Conservation (phyloP, 805 yeast species). For the Starmerella tilneyi region DNA sequence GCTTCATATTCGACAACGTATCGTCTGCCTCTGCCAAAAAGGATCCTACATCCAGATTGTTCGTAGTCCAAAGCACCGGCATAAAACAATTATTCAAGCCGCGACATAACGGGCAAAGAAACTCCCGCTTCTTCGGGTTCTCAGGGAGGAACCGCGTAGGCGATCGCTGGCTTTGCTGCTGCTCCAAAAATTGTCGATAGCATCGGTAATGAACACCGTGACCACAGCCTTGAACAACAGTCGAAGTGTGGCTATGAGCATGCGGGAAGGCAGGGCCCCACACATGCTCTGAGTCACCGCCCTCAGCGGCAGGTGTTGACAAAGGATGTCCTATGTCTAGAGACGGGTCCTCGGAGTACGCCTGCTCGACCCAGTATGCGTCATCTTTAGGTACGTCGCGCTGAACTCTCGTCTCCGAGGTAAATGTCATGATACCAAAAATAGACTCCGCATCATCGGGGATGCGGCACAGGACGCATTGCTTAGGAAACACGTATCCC, state of each 20-base stretch:
- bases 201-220: conserved; percentile 88
- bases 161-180: conserved; percentile 18
- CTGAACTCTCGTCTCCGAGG: conserved; percentile 33
- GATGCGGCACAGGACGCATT: conserved; percentile 76
- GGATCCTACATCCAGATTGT: conserved; percentile 26
- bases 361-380: conserved; percentile 53
- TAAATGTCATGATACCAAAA: conserved; percentile 61
- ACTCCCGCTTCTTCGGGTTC: conserved; percentile 56
- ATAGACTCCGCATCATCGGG: conserved; percentile 54
- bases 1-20: conserved; percentile 6
- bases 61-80: conserved; percentile 57
- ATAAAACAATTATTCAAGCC: conserved; percentile 73
- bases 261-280: conserved; percentile 62
- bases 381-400: conserved; percentile 55
- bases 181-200: conserved; percentile 48
- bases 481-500: conserved; percentile 46
- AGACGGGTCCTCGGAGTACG: conserved; percentile 14
- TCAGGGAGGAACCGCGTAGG: conserved; percentile 63
- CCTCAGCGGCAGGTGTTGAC: conserved; percentile 24
- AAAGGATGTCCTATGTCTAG: conserved; percentile 19
- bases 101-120: conserved; percentile 84
- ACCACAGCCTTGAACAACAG: conserved; percentile 67
- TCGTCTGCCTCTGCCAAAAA: conserved; percentile 8
- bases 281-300: conserved; percentile 33
- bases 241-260: conserved; percentile 20